Evolutionary conservation across 768 basidiomycete species (phyloP), one percentile per base, ranked within the genome.

Genomic region (Mycena indigotica): DNA sequence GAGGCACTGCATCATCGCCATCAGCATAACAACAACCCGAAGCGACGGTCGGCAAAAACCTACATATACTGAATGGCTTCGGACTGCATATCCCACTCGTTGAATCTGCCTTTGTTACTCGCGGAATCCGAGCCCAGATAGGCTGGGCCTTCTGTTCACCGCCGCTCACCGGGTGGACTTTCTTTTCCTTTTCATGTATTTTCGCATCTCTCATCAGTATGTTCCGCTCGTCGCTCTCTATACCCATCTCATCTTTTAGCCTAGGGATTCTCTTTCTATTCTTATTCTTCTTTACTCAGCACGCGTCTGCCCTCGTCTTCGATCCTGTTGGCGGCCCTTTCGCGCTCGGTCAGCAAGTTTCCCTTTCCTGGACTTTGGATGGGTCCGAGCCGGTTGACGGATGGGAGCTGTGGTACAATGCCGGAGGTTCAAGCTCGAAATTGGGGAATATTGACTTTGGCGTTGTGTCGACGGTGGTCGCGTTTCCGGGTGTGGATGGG

Each of bases 391-490:
- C 62, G 1, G 21, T 48, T 4, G 17, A 44, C 15, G 62, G 62
- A 32, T 63, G 55, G 57, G 46, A 63, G 24, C 25, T 63, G n/a
- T 63, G 62, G 62, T 63, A 55, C n/a, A 39, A 4, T 19, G n/a
- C 52, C 17, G 55, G 29, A 15, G 58, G 55, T 6, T 25, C 39
- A 1, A 23, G 26, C 21, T 12, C 39, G 2, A 59, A 52, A 44
- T 41, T 63, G 5, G 48, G 5, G 32, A 24, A 57, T 38, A 49
- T 59, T 8, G 28, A 46, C 17, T 54, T 52, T 8, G 29, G 26
- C 25, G 5, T 28, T 0, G 4, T 30, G 16, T 59, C 58, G 10
- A 45, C 41, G 15, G 55, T 57, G 4, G 55, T 59, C 48, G 15
- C 52, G n/a, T 63, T 63, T 35, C 62, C 62, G 16, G 58, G 58